Conservation (phyloP, 1,284 basidiomycete genomes). For the Paramarasmius palmivorus region DNA sequence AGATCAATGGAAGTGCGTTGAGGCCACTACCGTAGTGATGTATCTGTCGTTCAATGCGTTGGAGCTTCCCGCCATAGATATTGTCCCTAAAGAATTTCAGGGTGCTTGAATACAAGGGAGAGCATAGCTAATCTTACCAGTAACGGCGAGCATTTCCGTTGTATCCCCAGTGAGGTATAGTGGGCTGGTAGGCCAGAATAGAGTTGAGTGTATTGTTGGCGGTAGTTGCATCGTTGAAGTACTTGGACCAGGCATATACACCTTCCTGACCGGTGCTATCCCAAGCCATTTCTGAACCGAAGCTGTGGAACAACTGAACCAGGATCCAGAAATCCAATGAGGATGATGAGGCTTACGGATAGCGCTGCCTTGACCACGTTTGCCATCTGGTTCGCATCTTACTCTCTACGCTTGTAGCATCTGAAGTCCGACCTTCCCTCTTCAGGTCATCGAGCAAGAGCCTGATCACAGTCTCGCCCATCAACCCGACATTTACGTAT, state of each 20-base stretch:
- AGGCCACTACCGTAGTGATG: slow-evolving; percentile 63
- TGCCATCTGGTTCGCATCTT: slow-evolving; percentile 47
- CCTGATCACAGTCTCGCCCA: slow-evolving; percentile 59
- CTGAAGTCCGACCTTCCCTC: slow-evolving; percentile 49
- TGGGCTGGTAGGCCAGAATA: slow-evolving; percentile 58
- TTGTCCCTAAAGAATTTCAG: slow-evolving; percentile 44
- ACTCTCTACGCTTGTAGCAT: slow-evolving; percentile 48
- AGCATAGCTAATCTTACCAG: slow-evolving; percentile 36
- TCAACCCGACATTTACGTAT: slow-evolving; percentile 49
- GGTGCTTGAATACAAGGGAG: background rate
- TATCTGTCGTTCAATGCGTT: slow-evolving; percentile 57
- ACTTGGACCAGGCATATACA: slow-evolving; percentile 55
- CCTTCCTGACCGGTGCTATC: slow-evolving; percentile 63
- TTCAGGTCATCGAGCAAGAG: slow-evolving; percentile 52
- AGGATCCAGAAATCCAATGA: background rate
- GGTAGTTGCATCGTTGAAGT: slow-evolving; percentile 54
- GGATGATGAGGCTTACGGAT: slow-evolving; percentile 40
- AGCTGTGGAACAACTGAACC: slow-evolving; percentile 30
- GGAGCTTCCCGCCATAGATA: slow-evolving; percentile 56
- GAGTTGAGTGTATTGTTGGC: slow-evolving; percentile 56
- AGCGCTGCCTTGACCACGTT: slow-evolving; percentile 48
- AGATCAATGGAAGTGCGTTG: slow-evolving; percentile 55
- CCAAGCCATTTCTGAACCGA: slow-evolving; percentile 64
- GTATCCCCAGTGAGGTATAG: slow-evolving; percentile 62
- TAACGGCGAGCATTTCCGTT: slow-evolving; percentile 61